Evolutionary conservation across 2,329 filamentous ascomycete genomes (phyloP).

Genomic region (Ceratocystis papillata): DNA sequence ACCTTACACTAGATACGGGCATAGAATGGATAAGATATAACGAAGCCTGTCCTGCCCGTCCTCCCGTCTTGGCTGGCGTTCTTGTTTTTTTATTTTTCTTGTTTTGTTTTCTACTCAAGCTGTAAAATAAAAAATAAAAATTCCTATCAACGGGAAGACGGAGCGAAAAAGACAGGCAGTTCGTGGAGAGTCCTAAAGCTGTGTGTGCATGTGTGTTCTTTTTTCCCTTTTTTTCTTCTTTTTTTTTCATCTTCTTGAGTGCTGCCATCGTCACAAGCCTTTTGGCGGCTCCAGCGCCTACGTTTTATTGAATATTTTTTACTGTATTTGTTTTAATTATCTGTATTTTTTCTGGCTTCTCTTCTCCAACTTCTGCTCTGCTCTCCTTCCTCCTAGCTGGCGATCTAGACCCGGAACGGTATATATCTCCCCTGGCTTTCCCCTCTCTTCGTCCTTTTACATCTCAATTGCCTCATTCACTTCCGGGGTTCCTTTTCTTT

Average conservation of each 20-base stretch:
- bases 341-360: not conserved
- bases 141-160: too few species aligned
- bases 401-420: not conserved
- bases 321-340: not conserved
- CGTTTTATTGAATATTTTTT: not conserved
- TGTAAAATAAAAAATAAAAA: too few species aligned
- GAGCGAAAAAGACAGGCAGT: not conserved
- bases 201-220: not conserved
- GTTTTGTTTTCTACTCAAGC: too few species aligned
- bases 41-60: too few species aligned
- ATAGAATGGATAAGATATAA: too few species aligned
- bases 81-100: too few species aligned
- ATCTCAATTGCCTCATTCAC: not conserved
- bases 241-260: not conserved
- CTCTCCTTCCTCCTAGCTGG: not conserved
- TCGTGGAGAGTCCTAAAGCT: too few species aligned
- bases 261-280: not conserved
- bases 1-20: too few species aligned
- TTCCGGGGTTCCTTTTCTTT: not conserved
- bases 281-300: not conserved
- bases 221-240: not conserved
- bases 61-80: too few species aligned
- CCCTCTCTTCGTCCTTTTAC: constrained; percentile 1
- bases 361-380: not conserved
- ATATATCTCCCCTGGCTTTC: constrained; percentile 10